Conservation (phyloP, 768 basidiomycete species). For the Boletus bicolor region DNA sequence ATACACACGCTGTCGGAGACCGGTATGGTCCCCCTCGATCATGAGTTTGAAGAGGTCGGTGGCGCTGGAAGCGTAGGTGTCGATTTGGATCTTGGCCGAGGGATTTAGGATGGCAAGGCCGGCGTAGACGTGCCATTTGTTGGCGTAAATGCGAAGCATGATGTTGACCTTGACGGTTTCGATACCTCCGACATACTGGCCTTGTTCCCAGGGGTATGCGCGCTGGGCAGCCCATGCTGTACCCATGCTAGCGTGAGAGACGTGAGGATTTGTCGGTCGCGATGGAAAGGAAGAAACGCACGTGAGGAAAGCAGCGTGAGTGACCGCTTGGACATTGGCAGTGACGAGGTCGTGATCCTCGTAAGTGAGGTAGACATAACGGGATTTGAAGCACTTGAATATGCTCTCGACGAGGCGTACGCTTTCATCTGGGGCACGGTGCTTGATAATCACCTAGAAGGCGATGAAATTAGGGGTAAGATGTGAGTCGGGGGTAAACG, state of each 20-base stretch:
- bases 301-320: conserved; percentile 97
- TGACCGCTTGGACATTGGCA: conserved; percentile 97
- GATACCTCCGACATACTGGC: conserved; percentile 93
- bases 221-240: conserved; percentile 83
- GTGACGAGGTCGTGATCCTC: conserved; percentile 96
- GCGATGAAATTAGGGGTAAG: not conserved
- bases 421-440: conserved; percentile 74
- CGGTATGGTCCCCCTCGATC: conserved; percentile 55
- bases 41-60: conserved; percentile 96
- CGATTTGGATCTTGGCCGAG: conserved; percentile 79
- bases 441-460: conserved; percentile 79
- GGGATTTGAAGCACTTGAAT: conserved; percentile 72
- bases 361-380: conserved; percentile 92
- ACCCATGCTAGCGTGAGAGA: conserved; percentile 72
- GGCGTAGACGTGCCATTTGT: conserved; percentile 99
- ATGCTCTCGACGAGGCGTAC: conserved; percentile 79
- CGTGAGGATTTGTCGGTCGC: conserved; percentile 4
- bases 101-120: conserved; percentile 98
- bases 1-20: conserved; percentile 69
- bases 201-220: conserved; percentile 93
- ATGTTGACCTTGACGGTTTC: conserved; percentile 98
- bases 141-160: conserved; percentile 91
- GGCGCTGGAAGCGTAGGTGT: conserved; percentile 82
- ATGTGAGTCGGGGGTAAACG: not conserved
- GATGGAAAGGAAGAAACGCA: conserved; percentile 31